These are phyloP conservation scores for Begonia peltatifolia DNA, from an alignment of 306 rosid species.

Conservation along the genomic window DNA sequence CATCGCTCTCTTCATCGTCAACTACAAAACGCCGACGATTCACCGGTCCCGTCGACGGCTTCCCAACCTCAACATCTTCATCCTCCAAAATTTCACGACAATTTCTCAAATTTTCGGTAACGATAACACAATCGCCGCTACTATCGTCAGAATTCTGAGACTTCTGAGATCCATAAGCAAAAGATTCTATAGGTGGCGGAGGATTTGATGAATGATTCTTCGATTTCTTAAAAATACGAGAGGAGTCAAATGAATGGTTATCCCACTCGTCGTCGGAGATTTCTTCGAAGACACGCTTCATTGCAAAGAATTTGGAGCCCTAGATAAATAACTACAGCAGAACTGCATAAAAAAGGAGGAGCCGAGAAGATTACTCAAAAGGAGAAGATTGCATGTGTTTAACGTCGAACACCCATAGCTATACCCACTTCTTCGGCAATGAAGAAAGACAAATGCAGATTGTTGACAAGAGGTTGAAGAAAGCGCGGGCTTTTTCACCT, in stretches of 20 bases:
- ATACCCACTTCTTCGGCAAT: no score
- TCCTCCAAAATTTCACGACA: slow-evolving; percentile 36
- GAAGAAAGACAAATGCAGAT: no score
- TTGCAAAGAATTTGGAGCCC: slow-evolving; percentile 6
- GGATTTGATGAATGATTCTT: slow-evolving; percentile 25
- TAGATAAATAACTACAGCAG: neutral
- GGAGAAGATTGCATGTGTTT: no score
- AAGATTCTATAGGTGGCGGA: slow-evolving; percentile 59
- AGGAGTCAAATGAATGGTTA: slow-evolving; percentile 73
- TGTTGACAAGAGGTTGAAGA: no score
- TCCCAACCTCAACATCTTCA: slow-evolving; percentile 30
- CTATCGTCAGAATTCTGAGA: slow-evolving; percentile 10
- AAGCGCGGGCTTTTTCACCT: no score
- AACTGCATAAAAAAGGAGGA: no score
- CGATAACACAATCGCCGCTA: slow-evolving; percentile 36
- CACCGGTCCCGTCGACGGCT: slow-evolving; percentile 1
- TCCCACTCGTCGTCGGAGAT: slow-evolving; percentile 97
- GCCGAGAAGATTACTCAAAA: no score
- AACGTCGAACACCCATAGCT: no score
- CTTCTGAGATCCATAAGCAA: slow-evolving; percentile 24
- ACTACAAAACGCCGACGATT: slow-evolving; percentile 60
- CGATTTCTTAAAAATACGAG: slow-evolving; percentile 41
- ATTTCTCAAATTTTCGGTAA: slow-evolving; percentile 3
- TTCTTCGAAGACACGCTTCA: slow-evolving; percentile 82
- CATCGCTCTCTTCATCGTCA: slow-evolving; percentile 55